These are phyloP conservation scores for Dacryopinax spathularia DNA, from an alignment of 768 basidiomycete genomes.

Conservation along the genomic window DNA sequence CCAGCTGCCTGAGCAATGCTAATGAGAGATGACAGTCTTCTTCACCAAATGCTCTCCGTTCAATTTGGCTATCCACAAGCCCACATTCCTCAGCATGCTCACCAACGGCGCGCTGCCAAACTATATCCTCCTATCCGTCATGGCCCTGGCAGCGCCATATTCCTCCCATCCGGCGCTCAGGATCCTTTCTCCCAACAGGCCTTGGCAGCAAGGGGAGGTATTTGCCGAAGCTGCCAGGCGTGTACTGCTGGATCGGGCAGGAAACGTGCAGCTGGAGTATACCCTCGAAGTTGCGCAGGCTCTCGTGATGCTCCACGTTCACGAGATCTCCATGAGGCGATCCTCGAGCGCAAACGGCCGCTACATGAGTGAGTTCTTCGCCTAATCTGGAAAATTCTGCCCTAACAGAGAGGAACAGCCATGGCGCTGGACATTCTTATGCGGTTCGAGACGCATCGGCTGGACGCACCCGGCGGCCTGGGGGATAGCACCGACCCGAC, in stretches of 20 bases:
- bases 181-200: conserved; percentile 38
- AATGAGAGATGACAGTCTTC: background rate
- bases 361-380: background rate
- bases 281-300: conserved; percentile 62
- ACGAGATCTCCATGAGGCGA: conserved; percentile 38
- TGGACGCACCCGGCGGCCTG: background rate
- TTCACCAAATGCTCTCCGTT: conserved; percentile 71
- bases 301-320: conserved; percentile 53
- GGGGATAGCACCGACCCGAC: background rate
- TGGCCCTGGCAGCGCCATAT: conserved; percentile 62
- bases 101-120: conserved; percentile 52
- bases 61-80: conserved; percentile 62
- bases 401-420: background rate
- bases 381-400: background rate
- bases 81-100: conserved; percentile 54
- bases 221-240: conserved; percentile 47
- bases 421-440: background rate
- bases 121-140: conserved; percentile 58
- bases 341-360: conserved; percentile 22
- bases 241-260: conserved; percentile 58
- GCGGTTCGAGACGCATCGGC: background rate
- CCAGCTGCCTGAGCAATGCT: background rate
- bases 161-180: conserved; percentile 52
- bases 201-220: conserved; percentile 13
- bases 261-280: conserved; percentile 46